phyloP scores from a whole-genome alignment of 2,329 filamentous ascomycete species.

The Ophiobolus disseminans region DNA sequence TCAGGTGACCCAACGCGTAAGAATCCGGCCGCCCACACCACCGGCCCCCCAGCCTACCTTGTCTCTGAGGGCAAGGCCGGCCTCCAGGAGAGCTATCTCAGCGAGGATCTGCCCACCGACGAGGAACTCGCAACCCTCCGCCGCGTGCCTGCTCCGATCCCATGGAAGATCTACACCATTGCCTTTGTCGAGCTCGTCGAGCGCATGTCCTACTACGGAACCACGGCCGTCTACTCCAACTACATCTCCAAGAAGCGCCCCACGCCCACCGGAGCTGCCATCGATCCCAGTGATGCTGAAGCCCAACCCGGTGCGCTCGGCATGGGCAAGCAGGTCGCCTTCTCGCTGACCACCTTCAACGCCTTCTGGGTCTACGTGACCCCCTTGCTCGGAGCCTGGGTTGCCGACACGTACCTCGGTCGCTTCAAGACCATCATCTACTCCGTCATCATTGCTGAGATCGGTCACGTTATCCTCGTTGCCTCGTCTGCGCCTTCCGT shows the following conservation, averaged over 20 bases:
- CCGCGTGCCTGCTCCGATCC: slow-evolving; percentile 43
- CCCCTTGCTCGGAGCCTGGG: slow-evolving; percentile 65
- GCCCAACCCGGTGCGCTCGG: slow-evolving; percentile 60
- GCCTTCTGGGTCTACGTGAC: slow-evolving; percentile 65
- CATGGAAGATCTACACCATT: slow-evolving; percentile 43
- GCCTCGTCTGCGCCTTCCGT: slow-evolving; percentile 62
- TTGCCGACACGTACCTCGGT: slow-evolving; percentile 67
- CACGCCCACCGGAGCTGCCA: slow-evolving; percentile 40
- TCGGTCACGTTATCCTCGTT: slow-evolving; percentile 63
- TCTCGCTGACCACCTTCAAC: slow-evolving; percentile 61
- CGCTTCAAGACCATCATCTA: slow-evolving; percentile 66
- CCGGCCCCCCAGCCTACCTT: slow-evolving; percentile 37
- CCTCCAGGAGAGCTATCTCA: slow-evolving; percentile 40
- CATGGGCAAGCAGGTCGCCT: slow-evolving; percentile 61
- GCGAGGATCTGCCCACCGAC: slow-evolving; percentile 39
- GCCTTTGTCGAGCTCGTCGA: slow-evolving; percentile 49
- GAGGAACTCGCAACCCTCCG: slow-evolving; percentile 47
- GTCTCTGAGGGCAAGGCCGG: slow-evolving; percentile 48
- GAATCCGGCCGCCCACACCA: slow-evolving; percentile 32
- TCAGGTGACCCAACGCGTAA: slow-evolving; percentile 46
- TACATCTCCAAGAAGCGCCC: slow-evolving; percentile 43
- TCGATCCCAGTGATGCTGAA: slow-evolving; percentile 33
- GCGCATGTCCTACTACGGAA: slow-evolving; percentile 51
- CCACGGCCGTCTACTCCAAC: slow-evolving; percentile 47
- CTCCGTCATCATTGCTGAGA: slow-evolving; percentile 65